Percentiles rank a stretch among this genome's conserved stretches.
phyloP scores from a whole-genome alignment of 805 yeast species.

The Metschnikowia amazonensis region DNA sequence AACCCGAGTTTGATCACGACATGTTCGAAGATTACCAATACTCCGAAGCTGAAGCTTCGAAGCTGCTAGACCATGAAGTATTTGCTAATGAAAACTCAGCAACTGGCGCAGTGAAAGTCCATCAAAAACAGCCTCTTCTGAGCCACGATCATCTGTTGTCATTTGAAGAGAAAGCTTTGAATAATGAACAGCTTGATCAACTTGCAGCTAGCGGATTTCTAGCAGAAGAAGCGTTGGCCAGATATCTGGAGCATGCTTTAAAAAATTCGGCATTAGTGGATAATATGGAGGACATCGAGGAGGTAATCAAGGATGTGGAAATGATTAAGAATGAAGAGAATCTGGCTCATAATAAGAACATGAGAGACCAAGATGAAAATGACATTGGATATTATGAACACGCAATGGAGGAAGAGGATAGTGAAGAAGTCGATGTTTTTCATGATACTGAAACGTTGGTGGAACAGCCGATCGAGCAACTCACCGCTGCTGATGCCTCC shows the following conservation, averaged over 20 bases:
- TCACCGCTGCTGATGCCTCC: neutral
- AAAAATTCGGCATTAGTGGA: neutral
- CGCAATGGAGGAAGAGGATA: neutral
- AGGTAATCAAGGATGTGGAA: neutral
- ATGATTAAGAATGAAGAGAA: neutral
- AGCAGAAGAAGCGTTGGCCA: constrained; percentile 2
- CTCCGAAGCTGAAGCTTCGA: neutral
- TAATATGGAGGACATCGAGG: neutral
- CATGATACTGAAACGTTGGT: neutral
- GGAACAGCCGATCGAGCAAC: neutral
- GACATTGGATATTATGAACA: neutral
- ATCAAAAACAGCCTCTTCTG: neutral
- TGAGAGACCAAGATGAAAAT: neutral
- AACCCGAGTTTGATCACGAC: neutral
- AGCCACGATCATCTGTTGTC: neutral
- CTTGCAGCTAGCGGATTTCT: neutral
- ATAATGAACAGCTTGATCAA: neutral
- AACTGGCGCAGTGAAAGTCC: neutral
- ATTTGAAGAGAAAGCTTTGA: neutral
- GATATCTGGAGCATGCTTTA: neutral
- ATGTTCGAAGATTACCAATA: neutral
- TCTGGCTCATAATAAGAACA: neutral
- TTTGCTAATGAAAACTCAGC: too few species aligned
- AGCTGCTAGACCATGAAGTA: neutral
- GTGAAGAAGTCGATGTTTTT: neutral